Base-by-base conservation (phyloP, 345 rosid genomes). In the Heritiera fomes region DNA sequence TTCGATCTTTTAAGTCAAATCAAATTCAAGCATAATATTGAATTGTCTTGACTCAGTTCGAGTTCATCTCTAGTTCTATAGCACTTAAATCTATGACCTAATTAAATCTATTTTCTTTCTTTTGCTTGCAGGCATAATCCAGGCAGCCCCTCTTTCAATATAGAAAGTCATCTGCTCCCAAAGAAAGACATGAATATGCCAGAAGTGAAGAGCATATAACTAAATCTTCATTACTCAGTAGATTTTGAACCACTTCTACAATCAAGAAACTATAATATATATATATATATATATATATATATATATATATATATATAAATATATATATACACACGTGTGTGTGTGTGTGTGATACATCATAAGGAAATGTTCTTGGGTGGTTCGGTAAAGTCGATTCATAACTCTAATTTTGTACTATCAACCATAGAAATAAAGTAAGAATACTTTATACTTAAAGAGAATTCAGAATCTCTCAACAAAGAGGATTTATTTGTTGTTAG, bases 71-170 rank as follows among this genome's bases (percentile, higher is more conserved):
- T 34, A 34, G 2, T 34, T 74, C 18, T 40, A 46, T 9, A n/a
- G 0, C 46, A 9, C 65, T 49, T 2, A 49, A 49, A 2, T 67
- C 30, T 43, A 10, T n/a, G 52, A 20, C 52, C 61, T 55, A 73
- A 34, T 17, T 8, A 53, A 55, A 45, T 49, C 52, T 43, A 3
- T 43, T 71, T 6, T 34, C 15, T 71, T 73, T 46, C 18, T 8
- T 64, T 32, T 53, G 23, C 28, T 53, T 72, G 55, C 80, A 83
- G 82, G 75, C 30, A 2, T 71, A 55, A 56, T 76, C 73, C 43
- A 17, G 61, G 47, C 40, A 11, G 60, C 7, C 28, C 15, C n/a
- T 53, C 2, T 17, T 15, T 46, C 56, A 12, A 12, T 30, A 10
- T 30, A 28, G 65, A 28, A 61, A 61, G 17, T 62, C 18, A 62